These are phyloP conservation scores for Microascus cirrosus DNA, from an alignment of 2,329 filamentous ascomycete species.

Conservation along the genomic window DNA sequence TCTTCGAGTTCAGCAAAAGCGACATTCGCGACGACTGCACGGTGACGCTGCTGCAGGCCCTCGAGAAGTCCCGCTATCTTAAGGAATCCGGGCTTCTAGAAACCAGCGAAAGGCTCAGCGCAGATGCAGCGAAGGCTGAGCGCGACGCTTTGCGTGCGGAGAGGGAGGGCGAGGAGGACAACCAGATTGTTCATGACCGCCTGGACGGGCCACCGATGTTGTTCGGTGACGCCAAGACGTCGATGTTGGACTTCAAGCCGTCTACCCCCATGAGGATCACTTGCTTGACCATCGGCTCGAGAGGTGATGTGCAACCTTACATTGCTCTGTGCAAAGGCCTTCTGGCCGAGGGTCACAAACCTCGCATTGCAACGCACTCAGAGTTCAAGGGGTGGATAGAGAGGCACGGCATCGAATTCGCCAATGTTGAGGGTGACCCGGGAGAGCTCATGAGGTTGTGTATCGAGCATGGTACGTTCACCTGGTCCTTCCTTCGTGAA, in stretches of 20 bases:
- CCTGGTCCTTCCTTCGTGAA: slow-evolving; percentile 78
- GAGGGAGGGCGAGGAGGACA: slow-evolving; percentile 33
- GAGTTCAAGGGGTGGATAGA: slow-evolving; percentile 88
- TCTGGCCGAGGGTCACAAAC: slow-evolving; percentile 73
- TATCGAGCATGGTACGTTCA: slow-evolving; percentile 96
- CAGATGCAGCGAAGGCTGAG: slow-evolving; percentile 68
- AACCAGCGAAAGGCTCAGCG: slow-evolving; percentile 57
- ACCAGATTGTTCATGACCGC: slow-evolving; percentile 3
- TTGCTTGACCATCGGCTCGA: slow-evolving; percentile 89
- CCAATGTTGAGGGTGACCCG: slow-evolving; percentile 78
- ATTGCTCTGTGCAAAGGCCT: slow-evolving; percentile 91
- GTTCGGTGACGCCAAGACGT: slow-evolving; percentile 82
- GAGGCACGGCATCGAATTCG: slow-evolving; percentile 89
- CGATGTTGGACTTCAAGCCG: slow-evolving; percentile 86
- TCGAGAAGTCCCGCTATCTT: slow-evolving; percentile 63
- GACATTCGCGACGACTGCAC: slow-evolving; percentile 83
- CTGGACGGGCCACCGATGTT: slow-evolving; percentile 60
- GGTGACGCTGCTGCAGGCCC: slow-evolving; percentile 63
- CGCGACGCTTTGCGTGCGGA: slow-evolving; percentile 58
- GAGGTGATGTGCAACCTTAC: slow-evolving; percentile 94
- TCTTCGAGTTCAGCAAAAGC: slow-evolving; percentile 78
- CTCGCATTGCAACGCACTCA: slow-evolving; percentile 79
- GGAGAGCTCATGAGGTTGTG: slow-evolving; percentile 92
- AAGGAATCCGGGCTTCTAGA: slow-evolving; percentile 58
- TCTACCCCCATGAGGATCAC: slow-evolving; percentile 69